Percentiles rank a stretch among this genome's conserved stretches.
phyloP scores from a whole-genome alignment of 1,139 yeast species.

The Yamadazyma conglobata region DNA sequence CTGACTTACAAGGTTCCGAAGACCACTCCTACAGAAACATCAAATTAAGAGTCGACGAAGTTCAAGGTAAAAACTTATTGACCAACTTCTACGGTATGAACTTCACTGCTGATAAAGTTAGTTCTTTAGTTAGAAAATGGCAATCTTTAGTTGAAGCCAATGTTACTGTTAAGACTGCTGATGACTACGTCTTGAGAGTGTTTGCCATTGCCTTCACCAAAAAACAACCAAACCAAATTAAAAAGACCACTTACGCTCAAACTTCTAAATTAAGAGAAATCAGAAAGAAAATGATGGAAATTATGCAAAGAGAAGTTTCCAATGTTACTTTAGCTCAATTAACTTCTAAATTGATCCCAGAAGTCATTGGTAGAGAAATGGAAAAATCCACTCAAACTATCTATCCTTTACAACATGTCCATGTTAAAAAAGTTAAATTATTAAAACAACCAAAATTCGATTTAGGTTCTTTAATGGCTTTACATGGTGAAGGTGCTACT shows the following conservation, averaged over 20 bases:
- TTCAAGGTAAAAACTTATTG: conserved; percentile 52
- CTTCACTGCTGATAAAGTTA: conserved; percentile 49
- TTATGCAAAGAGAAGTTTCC: conserved; percentile 52
- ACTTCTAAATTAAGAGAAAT: conserved; percentile 50
- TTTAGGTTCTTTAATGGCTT: conserved; percentile 48
- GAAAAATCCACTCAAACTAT: conserved; percentile 50
- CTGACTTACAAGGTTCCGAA: conserved; percentile 52
- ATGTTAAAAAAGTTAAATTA: conserved; percentile 52
- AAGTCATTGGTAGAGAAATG: conserved; percentile 52
- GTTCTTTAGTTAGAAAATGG: conserved; percentile 54
- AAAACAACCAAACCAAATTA: conserved; percentile 51
- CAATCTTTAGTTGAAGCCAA: conserved; percentile 53
- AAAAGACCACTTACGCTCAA: conserved; percentile 51
- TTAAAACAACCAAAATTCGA: conserved; percentile 54
- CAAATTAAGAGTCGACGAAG: conserved; percentile 53
- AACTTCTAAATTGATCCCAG: conserved; percentile 50
- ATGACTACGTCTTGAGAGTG: conserved; percentile 48
- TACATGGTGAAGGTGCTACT: conserved; percentile 50
- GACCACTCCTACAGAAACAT: conserved; percentile 52
- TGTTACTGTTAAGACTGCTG: conserved; percentile 50
- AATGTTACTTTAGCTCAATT: conserved; percentile 50
- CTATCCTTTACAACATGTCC: conserved; percentile 52
- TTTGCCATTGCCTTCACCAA: conserved; percentile 53
- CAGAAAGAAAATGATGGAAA: conserved; percentile 50
- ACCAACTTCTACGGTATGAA: conserved; percentile 54